A percentile compares a stretch with the other conserved stretches of the same genome.
These are phyloP conservation scores for Colletotrichum tropicicola DNA, from an alignment of 2,329 filamentous ascomycete species.

Conservation along the genomic window DNA sequence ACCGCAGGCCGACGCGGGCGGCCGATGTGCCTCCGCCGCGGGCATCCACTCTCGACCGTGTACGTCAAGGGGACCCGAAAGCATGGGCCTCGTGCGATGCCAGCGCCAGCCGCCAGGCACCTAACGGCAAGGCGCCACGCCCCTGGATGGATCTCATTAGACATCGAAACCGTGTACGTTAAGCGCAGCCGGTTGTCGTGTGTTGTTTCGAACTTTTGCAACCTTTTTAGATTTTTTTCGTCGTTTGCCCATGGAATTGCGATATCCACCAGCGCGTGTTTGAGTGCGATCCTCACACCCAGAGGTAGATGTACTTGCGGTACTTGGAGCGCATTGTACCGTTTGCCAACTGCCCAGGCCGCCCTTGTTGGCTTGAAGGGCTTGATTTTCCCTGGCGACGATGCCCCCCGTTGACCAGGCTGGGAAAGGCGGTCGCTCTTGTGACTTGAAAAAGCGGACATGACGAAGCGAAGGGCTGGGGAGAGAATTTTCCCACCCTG, in stretches of 20 bases:
- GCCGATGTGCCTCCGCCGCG: slow-evolving; percentile 25
- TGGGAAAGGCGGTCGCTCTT: background rate
- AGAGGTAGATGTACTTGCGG: slow-evolving; percentile 22
- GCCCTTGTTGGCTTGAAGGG: background rate
- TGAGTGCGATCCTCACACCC: background rate
- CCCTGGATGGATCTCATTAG: slow-evolving; percentile 32
- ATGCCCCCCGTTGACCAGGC: background rate
- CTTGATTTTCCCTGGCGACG: background rate
- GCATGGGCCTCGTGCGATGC: slow-evolving; percentile 26
- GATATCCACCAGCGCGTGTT: slow-evolving; percentile 19
- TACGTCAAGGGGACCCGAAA: slow-evolving; percentile 32
- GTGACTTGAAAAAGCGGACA: slow-evolving; percentile 16
- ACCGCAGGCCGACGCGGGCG: slow-evolving; percentile 29
- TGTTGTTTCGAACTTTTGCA: slow-evolving; percentile 17
- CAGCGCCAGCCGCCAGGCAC: slow-evolving; percentile 27
- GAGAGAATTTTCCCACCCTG: background rate
- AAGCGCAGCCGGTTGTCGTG: slow-evolving; percentile 30
- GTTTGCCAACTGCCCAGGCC: background rate
- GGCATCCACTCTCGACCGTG: slow-evolving; percentile 28
- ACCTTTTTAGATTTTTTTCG: slow-evolving; percentile 11
- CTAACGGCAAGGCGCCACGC: slow-evolving; percentile 31
- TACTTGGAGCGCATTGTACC: slow-evolving; percentile 13
- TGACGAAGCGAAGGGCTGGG: slow-evolving; percentile 13
- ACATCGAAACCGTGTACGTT: slow-evolving; percentile 32
- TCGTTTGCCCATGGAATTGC: slow-evolving; percentile 11